These are phyloP conservation scores for Diaporthe sp. DNA, from an alignment of 2,329 filamentous ascomycete genomes.

Conservation along the genomic window DNA sequence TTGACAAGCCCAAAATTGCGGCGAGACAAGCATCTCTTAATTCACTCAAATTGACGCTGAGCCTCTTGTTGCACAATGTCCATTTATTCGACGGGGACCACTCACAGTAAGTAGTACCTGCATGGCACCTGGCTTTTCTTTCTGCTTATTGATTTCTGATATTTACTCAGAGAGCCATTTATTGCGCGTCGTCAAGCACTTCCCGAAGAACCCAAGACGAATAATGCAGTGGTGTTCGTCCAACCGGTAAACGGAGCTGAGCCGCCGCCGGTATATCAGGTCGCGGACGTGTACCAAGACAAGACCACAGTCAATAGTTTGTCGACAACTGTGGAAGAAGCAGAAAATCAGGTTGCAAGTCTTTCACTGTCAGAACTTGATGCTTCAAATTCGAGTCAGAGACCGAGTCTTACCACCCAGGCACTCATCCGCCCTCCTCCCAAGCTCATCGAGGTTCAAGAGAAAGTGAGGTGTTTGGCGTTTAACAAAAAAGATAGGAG, in stretches of 20 bases:
- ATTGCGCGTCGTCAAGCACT: neutral
- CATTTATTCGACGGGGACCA: neutral
- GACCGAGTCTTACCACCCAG: rapidly evolving
- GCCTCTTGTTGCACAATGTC: neutral
- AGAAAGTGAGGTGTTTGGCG: neutral
- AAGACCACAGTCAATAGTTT: rapidly evolving
- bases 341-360: neutral
- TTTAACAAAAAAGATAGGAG: neutral
- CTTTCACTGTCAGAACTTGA: neutral
- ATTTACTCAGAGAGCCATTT: neutral
- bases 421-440: too few relatives aligned
- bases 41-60: constrained; percentile 7
- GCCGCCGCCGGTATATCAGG: neutral
- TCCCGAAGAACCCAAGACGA: neutral
- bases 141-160: neutral
- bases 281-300: neutral
- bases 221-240: neutral
- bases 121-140: rapidly evolving
- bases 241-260: neutral
- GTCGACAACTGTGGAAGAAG: neutral
- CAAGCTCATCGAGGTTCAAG: neutral
- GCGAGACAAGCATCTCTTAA: neutral
- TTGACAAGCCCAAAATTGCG: constrained; percentile 6
- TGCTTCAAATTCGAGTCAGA: neutral
- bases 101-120: neutral